Percentiles rank a stretch among this genome's conserved stretches.
Evolutionary conservation across 202 grass and related monocot genomes (phyloP).

Genomic region (Musa balbisiana): DNA sequence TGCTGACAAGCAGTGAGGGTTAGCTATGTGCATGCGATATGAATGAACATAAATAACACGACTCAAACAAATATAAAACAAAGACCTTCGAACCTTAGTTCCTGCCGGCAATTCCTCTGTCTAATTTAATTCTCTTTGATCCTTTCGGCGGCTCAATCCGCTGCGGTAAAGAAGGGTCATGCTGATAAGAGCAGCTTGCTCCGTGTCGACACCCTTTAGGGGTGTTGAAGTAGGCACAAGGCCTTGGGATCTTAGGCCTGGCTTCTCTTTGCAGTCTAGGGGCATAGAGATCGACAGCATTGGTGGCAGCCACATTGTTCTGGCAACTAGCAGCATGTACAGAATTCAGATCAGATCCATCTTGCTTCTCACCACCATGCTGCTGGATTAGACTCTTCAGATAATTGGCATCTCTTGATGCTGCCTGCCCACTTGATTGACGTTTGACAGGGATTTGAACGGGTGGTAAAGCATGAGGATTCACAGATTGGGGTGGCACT

Average conservation of each 20-base stretch:
- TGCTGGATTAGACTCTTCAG: constrained; percentile 79
- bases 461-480: neutral
- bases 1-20: neutral
- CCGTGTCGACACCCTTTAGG: constrained; percentile 72
- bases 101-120: constrained; percentile 61
- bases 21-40: neutral
- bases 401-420: constrained; percentile 44
- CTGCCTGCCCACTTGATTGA: neutral
- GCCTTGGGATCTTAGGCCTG: constrained; percentile 49
- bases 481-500: neutral
- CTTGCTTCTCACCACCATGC: constrained; percentile 73
- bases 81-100: constrained; percentile 30
- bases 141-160: constrained; percentile 51
- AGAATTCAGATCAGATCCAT: constrained; percentile 25
- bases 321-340: constrained; percentile 37
- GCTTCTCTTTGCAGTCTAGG: constrained; percentile 28
- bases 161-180: constrained; percentile 40
- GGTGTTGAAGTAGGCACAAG: constrained; percentile 82
- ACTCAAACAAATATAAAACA: constrained; percentile 21
- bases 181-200: constrained; percentile 72
- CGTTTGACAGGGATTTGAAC: neutral
- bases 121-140: constrained; percentile 76
- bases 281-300: constrained; percentile 16
- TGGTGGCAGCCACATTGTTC: constrained; percentile 26
- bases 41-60: neutral